Conservation (phyloP, 805 yeast genomes). For the Yarrowia hollandica region DNA sequence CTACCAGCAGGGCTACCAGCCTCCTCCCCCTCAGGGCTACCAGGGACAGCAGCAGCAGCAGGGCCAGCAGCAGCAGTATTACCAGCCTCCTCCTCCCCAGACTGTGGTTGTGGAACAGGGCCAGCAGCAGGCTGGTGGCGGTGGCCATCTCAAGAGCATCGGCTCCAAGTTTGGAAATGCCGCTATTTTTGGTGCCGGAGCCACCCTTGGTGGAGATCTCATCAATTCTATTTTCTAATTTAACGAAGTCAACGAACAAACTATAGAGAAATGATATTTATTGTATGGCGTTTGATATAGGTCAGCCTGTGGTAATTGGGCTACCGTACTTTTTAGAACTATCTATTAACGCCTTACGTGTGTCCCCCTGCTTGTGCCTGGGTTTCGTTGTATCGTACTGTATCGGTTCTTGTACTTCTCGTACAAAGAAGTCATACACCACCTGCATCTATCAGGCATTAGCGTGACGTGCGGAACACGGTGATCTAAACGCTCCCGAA, state of each 20-base stretch:
- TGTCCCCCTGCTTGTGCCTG: no score
- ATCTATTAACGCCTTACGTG: no score
- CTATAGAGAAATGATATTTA: slow-evolving; percentile 1
- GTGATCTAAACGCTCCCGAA: slow-evolving; percentile 2
- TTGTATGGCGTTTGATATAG: no score
- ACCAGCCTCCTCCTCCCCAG: slow-evolving; percentile 36
- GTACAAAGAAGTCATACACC: no score
- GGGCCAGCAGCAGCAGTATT: slow-evolving; percentile 45
- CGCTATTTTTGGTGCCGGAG: slow-evolving; percentile 96
- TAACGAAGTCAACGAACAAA: neutral
- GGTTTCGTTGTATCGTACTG: no score
- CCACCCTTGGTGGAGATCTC: slow-evolving; percentile 82
- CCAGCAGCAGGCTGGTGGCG: slow-evolving; percentile 32
- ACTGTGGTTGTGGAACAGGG: slow-evolving; percentile 33
- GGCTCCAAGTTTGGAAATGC: slow-evolving; percentile 86
- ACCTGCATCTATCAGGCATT: slow-evolving; percentile 3
- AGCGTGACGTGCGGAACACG: neutral
- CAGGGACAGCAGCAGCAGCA: slow-evolving; percentile 44
- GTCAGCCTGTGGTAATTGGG: no score
- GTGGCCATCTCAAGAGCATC: slow-evolving; percentile 49
- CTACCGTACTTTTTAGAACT: no score
- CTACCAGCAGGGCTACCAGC: slow-evolving; percentile 31
- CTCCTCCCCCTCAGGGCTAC: slow-evolving; percentile 44
- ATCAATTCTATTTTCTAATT: slow-evolving; percentile 45
- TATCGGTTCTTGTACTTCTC: no score